Conservation (phyloP, 495 filamentous ascomycete species). For the Daldinia childiae region DNA sequence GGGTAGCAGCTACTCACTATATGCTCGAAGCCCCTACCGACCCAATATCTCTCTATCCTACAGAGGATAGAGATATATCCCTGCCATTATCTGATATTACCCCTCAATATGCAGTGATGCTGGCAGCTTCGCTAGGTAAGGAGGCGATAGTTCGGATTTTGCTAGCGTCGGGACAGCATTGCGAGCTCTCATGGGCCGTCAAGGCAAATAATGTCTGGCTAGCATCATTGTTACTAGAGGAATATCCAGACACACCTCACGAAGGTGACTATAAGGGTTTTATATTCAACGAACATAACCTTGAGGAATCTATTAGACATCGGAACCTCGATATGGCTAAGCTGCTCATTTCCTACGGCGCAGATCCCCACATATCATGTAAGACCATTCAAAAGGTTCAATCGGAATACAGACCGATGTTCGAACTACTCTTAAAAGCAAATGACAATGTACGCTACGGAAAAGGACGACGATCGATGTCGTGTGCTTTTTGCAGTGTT, state of each 20-base stretch:
- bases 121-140: background rate
- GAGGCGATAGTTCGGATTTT: background rate
- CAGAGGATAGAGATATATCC: too few relatives aligned
- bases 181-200: accelerated
- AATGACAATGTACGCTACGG: background rate
- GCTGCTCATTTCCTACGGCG: background rate
- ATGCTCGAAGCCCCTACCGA: background rate
- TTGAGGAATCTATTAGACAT: background rate
- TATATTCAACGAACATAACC: background rate
- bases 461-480: background rate
- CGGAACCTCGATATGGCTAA: background rate
- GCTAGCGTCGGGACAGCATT: background rate
- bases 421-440: background rate
- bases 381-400: background rate
- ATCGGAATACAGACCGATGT: background rate
- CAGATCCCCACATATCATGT: background rate
- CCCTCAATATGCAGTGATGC: too few relatives aligned
- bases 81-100: too few relatives aligned
- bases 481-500: background rate
- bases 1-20: background rate
- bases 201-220: background rate
- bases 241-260: background rate
- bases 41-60: background rate
- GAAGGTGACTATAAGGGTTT: too few relatives aligned
- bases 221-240: background rate